Base-by-base conservation (phyloP, 441 rosid species). In the Erodium moschatum region DNA sequence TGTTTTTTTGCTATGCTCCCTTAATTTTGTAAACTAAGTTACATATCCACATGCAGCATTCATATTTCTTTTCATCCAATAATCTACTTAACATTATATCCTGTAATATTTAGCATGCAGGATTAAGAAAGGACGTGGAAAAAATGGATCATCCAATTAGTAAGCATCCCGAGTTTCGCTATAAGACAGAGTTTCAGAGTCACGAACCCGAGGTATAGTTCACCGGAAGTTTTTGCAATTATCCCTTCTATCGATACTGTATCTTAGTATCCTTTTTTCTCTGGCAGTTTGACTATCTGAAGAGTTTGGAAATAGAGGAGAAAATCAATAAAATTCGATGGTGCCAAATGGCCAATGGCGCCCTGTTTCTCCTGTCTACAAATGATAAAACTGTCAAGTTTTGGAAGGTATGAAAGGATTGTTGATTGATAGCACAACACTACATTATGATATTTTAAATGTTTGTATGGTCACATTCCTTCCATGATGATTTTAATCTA, bases 171-270 rank as follows among this genome's bases (percentile, higher is more conserved):
- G 98, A 93, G 82, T 93, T 90, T 15, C 58, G 58, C 19, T 50
- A 50, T 50, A 93, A 90, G 79, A 93, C 98, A 52, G 98, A 93
- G 77, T 90, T 93, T 80, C 98, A 93, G 78, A 93, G 97, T 84
- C 98, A 89, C 72, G 98, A 93, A 73, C 97, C 97, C 21, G 98
- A 93, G 98, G 97, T n/a, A n/a, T n/a, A n/a, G n/a, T n/a, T n/a
- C n/a, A n/a, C n/a, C n/a, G n/a, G n/a, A n/a, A n/a, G n/a, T n/a
- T n/a, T 24, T 24, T 24, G 27, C 27, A 24, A 2, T 24, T 24
- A 24, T 24, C 27, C 27, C 27, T 56, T 50, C 3, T 50, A n/a
- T 16, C 64, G 64, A 64, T 63, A 38, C 12, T 67, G 33, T 4
- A 29, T 29, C n/a, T n/a, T n/a, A n/a, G 63, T 2, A 50, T 50